Conservation (phyloP, 257 asterid genomes). For the Eucommia ulmoides region DNA sequence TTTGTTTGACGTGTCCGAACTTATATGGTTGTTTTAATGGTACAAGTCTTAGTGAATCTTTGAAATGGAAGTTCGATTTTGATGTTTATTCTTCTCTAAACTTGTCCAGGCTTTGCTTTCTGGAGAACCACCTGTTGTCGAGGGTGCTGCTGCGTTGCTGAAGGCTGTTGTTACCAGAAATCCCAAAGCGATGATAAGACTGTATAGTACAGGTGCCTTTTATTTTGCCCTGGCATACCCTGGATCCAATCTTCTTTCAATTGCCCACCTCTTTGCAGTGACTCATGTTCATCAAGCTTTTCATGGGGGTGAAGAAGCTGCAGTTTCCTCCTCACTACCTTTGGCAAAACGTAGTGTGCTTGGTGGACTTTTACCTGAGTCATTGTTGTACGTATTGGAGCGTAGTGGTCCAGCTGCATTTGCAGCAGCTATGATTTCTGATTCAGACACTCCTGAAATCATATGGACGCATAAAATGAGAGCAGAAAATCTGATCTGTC, state of each 20-base stretch:
- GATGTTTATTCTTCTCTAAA: background rate
- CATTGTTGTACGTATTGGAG: conserved; percentile 92
- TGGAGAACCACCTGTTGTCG: conserved; percentile 88
- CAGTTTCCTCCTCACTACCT: conserved; percentile 91
- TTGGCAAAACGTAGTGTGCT: conserved; percentile 94
- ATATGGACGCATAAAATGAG: conserved; percentile 99
- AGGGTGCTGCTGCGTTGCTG: conserved; percentile 88
- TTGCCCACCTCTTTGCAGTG: conserved; percentile 80
- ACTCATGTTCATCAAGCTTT: conserved; percentile 96
- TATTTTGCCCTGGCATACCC: conserved; percentile 95
- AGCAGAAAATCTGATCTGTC: conserved; percentile 86
- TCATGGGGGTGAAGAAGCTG: conserved; percentile 99
- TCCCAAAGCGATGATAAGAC: conserved; percentile 93
- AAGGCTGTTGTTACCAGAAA: conserved; percentile 90
- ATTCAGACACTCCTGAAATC: conserved; percentile 99
- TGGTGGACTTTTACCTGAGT: conserved; percentile 98
- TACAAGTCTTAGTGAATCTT: no score
- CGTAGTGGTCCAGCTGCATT: conserved; percentile 93
- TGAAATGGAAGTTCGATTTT: background rate
- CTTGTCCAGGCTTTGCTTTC: conserved; percentile 85
- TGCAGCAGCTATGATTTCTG: conserved; percentile 98
- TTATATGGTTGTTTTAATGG: no score
- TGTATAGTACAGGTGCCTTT: conserved; percentile 93
- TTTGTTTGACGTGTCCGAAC: no score
- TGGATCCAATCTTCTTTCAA: conserved; percentile 94